These are phyloP conservation scores for Saitozyma sp. DNA, from an alignment of 768 basidiomycete species.

Conservation along the genomic window DNA sequence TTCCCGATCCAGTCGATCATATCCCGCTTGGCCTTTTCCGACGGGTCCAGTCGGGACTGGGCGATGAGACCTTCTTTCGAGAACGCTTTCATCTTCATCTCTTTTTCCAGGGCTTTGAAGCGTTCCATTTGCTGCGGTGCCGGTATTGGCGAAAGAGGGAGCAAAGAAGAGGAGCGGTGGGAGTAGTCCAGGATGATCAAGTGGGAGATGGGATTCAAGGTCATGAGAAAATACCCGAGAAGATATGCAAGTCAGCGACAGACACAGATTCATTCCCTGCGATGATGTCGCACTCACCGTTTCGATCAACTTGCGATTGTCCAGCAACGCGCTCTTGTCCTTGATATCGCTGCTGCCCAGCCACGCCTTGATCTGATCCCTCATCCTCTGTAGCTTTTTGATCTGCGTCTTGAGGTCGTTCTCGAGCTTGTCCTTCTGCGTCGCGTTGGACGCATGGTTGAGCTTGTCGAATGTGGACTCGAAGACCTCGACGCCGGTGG, in stretches of 20 bases:
- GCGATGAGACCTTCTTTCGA: constrained; percentile 97
- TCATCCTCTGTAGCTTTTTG: constrained; percentile 82
- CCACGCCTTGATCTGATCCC: constrained; percentile 94
- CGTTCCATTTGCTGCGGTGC: constrained; percentile 95
- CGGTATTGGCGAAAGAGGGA: constrained; percentile 16
- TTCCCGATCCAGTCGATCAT: constrained; percentile 76
- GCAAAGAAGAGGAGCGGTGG: background rate
- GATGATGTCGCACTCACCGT: constrained; percentile 62
- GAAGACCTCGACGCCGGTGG: constrained; percentile 73
- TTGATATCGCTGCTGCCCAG: constrained; percentile 97
- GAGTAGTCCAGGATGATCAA: too few relatives aligned
- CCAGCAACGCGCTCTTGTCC: constrained; percentile 88
- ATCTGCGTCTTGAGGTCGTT: constrained; percentile 96
- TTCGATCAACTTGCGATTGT: constrained; percentile 94
- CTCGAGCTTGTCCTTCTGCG: constrained; percentile 98
- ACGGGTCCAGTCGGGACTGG: constrained; percentile 90
- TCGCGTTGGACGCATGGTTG: constrained; percentile 90
- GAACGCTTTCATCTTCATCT: constrained; percentile 99
- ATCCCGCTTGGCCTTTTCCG: constrained; percentile 94
- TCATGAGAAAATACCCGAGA: constrained; percentile 4
- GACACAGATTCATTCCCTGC: background rate
- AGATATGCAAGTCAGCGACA: background rate
- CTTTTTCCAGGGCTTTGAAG: constrained; percentile 99
- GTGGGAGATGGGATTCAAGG: background rate
- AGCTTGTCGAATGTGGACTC: constrained; percentile 92